Percentiles rank a stretch among this genome's conserved stretches.
phyloP scores from a whole-genome alignment of 106 monocot genomes.

The Phalaenopsis equestris region DNA sequence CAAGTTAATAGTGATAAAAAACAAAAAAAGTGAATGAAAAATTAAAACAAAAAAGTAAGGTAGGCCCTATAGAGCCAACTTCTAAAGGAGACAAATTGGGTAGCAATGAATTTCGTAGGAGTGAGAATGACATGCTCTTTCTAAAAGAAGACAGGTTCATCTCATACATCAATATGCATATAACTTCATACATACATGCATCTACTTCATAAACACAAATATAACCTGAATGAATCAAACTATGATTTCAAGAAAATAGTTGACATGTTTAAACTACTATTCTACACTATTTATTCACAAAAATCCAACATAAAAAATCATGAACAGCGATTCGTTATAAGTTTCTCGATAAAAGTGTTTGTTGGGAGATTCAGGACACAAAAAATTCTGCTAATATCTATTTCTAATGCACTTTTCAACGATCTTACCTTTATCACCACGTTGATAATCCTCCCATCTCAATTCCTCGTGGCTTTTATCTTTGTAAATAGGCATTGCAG shows the following conservation, averaged over 20 bases:
- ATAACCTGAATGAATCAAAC: not conserved
- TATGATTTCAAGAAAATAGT: not conserved
- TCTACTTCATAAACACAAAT: too few relatives aligned
- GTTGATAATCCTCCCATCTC: conserved; percentile 98
- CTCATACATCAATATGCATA: too few relatives aligned
- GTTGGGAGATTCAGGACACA: not conserved
- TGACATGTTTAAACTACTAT: not conserved
- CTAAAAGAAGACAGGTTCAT: too few relatives aligned
- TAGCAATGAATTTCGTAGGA: too few relatives aligned
- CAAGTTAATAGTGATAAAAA: too few relatives aligned
- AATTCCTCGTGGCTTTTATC: conserved; percentile 95
- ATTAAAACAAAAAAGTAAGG: too few relatives aligned
- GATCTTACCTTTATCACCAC: conserved; percentile 79
- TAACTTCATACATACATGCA: too few relatives aligned
- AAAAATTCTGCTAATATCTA: not conserved
- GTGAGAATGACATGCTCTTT: too few relatives aligned
- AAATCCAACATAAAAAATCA: not conserved
- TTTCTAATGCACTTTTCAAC: not conserved
- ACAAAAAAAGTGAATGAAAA: too few relatives aligned
- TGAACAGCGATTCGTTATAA: not conserved
- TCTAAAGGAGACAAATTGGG: too few relatives aligned
- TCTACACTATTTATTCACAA: not conserved
- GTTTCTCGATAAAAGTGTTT: not conserved
- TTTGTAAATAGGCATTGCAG: conserved; percentile 92
- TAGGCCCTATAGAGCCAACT: too few relatives aligned